Evolutionary conservation across 2,329 filamentous ascomycete genomes (phyloP).

Genomic region (Fusarium robinianum): DNA sequence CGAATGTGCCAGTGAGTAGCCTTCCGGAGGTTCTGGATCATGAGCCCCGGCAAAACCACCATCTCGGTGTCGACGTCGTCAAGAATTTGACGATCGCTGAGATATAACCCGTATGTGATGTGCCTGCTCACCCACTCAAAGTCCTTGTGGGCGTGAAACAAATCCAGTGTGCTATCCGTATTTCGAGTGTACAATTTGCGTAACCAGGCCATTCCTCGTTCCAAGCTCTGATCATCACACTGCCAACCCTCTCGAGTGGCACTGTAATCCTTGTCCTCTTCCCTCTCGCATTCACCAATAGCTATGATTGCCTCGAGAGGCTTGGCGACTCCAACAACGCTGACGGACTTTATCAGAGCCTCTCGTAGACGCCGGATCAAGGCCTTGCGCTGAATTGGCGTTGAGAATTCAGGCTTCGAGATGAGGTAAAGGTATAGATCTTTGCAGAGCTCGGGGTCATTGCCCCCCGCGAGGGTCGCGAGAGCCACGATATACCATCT

Average conservation of each 20-base stretch:
- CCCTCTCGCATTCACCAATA: conserved; percentile 52
- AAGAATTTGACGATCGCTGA: conserved; percentile 58
- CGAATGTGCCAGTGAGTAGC: conserved; percentile 57
- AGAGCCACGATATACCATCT: conserved; percentile 21
- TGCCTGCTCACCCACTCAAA: conserved; percentile 54
- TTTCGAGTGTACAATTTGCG: conserved; percentile 59
- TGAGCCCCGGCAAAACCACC: conserved; percentile 56
- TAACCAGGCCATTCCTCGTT: conserved; percentile 59
- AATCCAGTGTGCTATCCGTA: conserved; percentile 36
- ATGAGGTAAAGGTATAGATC: conserved; percentile 8
- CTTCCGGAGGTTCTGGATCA: conserved; percentile 57
- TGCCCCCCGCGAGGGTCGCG: conserved; percentile 16
- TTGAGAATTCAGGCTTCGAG: conserved; percentile 45
- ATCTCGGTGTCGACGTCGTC: conserved; percentile 58
- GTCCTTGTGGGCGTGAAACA: conserved; percentile 42
- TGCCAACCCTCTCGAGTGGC: conserved; percentile 61
- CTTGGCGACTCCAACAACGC: conserved; percentile 63
- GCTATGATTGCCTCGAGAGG: conserved; percentile 61
- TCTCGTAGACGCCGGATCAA: conserved; percentile 60
- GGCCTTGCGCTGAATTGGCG: conserved; percentile 47
- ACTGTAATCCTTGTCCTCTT: conserved; percentile 60
- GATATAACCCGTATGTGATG: conserved; percentile 61
- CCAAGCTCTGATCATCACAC: conserved; percentile 57
- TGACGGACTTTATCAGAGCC: conserved; percentile 59
- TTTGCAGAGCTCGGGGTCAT: conserved; percentile 13